These are phyloP conservation scores for Neocatenulostroma microsporum DNA, from an alignment of 2,329 filamentous ascomycete species.

Conservation along the genomic window DNA sequence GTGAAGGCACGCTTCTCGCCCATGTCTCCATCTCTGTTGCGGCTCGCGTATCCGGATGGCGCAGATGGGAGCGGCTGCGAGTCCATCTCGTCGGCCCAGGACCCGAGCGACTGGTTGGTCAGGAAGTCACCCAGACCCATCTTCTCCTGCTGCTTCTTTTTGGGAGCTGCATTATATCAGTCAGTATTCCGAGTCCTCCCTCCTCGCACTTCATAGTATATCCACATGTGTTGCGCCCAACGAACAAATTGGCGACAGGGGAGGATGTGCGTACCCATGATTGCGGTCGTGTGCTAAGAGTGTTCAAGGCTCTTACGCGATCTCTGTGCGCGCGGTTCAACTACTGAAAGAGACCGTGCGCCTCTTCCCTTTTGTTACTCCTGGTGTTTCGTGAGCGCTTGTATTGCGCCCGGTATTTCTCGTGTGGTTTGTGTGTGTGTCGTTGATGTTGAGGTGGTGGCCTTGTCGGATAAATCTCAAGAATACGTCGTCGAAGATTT, in stretches of 20 bases:
- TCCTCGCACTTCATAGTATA: neutral
- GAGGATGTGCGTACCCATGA: constrained; percentile 45
- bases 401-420: constrained; percentile 4
- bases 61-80: constrained; percentile 27
- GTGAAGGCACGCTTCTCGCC: constrained; percentile 44
- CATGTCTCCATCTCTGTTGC: constrained; percentile 28
- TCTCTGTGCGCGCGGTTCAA: constrained; percentile 8
- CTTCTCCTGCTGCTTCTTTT: constrained; percentile 88
- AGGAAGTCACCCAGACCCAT: constrained; percentile 97
- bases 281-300: constrained; percentile 43
- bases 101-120: constrained; percentile 75
- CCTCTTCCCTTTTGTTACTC: constrained; percentile 4
- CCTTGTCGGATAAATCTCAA: too few relatives aligned
- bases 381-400: constrained; percentile 6
- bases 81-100: constrained; percentile 99
- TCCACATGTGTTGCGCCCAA: constrained; percentile 3
- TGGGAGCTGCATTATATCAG: constrained; percentile 46
- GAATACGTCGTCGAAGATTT: too few relatives aligned
- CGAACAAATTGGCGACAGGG: constrained; percentile 1
- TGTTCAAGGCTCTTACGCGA: too few relatives aligned
- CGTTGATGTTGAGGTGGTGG: too few relatives aligned
- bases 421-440: neutral
- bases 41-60: constrained; percentile 10
- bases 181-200: constrained; percentile 13
- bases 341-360: constrained; percentile 5